phyloP scores from a whole-genome alignment of 108 stramenopile species.

The Nannochloropsis granulata region DNA sequence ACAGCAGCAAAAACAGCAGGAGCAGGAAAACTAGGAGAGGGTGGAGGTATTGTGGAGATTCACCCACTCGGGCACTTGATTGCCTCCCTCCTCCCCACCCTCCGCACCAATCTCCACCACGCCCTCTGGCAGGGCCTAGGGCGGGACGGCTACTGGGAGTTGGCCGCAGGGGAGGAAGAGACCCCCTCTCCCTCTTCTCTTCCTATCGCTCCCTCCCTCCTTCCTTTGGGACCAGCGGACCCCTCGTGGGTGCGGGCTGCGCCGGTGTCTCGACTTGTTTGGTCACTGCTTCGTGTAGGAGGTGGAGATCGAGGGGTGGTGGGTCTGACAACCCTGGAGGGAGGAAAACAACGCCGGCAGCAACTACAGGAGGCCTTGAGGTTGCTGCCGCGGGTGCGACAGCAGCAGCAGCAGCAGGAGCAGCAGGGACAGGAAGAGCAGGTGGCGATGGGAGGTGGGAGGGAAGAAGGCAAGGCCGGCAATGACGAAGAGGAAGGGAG shows the following conservation, averaged over 20 bases:
- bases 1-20: background rate
- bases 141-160: background rate
- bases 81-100: background rate
- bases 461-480: background rate
- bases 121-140: background rate
- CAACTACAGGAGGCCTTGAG: background rate
- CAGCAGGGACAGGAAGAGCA: background rate
- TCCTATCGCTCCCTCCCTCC: background rate
- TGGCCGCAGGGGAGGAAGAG: background rate
- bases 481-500: background rate
- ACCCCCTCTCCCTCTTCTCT: too few species aligned
- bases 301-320: background rate
- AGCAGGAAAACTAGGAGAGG: background rate
- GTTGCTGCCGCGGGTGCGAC: background rate
- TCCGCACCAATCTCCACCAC: slow-evolving; percentile 12
- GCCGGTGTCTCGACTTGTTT: background rate
- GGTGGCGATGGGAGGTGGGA: too few species aligned
- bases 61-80: background rate
- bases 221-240: background rate
- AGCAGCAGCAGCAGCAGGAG: background rate
- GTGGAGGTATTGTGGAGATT: background rate
- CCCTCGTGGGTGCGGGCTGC: background rate
- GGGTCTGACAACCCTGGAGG: background rate
- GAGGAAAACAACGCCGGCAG: background rate
- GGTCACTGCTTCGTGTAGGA: background rate